Percentiles rank a stretch among this genome's conserved stretches.
Conservation (phyloP, 306 rosid species). For the Cyclanthera cordifolia region DNA sequence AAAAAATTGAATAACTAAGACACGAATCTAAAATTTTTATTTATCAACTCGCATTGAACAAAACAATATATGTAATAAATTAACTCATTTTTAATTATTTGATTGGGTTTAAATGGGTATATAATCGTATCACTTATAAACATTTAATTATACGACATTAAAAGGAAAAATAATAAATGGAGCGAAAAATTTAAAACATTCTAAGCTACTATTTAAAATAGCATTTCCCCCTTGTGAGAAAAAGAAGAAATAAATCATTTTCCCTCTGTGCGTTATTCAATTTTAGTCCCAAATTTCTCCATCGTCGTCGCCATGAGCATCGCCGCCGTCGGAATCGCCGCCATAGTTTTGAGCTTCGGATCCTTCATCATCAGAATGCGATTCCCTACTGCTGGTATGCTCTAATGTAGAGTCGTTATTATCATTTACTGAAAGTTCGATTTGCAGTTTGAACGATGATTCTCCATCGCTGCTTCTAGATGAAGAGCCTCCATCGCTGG, state of each 20-base stretch:
- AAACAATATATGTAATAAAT: neutral
- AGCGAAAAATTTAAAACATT: neutral
- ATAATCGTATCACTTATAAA: neutral
- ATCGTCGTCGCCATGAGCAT: neutral
- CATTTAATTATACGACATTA: neutral
- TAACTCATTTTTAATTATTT: neutral
- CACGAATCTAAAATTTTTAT: too few species aligned
- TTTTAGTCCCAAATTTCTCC: neutral
- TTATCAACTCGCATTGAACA: too few species aligned
- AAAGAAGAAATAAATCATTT: neutral
- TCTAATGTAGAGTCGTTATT: neutral
- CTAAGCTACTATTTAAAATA: neutral
- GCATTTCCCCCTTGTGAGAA: neutral
- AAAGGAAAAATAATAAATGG: neutral
- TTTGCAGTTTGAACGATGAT: neutral
- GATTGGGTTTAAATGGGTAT: slow-evolving; percentile 1
- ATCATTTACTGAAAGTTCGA: neutral
- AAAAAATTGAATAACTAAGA: too few species aligned
- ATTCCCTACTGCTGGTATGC: slow-evolving; percentile 6
- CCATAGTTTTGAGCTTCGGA: neutral
- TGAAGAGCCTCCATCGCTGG: too few species aligned
- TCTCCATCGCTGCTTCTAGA: neutral
- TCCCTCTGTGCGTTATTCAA: neutral
- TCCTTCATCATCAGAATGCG: neutral
- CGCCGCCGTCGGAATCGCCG: neutral